Conservation (phyloP, 345 rosid genomes). For the Eucalyptus cloeziana region DNA sequence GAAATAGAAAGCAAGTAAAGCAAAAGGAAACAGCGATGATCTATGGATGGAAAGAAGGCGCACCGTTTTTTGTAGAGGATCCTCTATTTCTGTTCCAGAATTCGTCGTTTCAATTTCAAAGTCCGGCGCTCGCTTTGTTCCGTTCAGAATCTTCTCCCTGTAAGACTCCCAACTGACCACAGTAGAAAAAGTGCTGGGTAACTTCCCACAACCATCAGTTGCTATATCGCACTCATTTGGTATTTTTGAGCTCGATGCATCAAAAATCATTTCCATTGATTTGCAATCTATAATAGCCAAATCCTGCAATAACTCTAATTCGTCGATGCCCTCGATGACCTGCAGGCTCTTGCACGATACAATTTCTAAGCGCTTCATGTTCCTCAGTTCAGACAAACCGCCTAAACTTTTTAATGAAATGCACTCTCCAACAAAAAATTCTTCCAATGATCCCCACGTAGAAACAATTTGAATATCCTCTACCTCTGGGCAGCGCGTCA, state of each 20-base stretch:
- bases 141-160: neutral
- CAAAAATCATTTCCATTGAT: neutral
- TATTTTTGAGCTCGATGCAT: rapidly evolving
- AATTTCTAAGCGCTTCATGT: rapidly evolving
- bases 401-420: neutral
- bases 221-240: neutral
- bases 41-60: neutral
- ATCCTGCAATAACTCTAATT: rapidly evolving
- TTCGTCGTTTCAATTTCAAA: too few relatives aligned
- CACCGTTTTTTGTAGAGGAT: neutral
- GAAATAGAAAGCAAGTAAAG: neutral
- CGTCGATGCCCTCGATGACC: neutral
- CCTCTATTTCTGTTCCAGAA: too few relatives aligned
- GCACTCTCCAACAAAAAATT: rapidly evolving
- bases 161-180: neutral
- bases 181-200: neutral
- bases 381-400: neutral
- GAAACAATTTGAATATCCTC: neutral
- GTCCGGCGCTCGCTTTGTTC: neutral
- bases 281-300: rapidly evolving
- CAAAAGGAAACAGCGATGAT: neutral
- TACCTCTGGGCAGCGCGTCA: rapidly evolving
- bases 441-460: rapidly evolving
- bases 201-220: neutral
- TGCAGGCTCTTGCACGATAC: rapidly evolving